Conservation (phyloP, 2,329 filamentous ascomycete species). For the Colletotrichum tofieldiae region DNA sequence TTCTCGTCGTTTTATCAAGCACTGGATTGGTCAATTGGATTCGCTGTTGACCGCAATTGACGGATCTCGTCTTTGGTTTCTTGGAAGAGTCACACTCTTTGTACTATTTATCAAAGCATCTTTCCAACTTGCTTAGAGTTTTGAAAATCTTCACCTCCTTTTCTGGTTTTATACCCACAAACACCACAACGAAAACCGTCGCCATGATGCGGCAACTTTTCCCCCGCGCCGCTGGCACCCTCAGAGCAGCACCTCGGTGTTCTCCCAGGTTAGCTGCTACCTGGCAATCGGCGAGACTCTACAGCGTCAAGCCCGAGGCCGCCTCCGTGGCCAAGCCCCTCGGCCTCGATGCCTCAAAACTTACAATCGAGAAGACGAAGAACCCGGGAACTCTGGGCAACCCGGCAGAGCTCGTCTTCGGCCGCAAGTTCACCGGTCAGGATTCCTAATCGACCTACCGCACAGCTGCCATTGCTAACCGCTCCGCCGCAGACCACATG, state of each 20-base stretch:
- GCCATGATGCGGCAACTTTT: slow-evolving; percentile 64
- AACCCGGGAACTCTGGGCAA: slow-evolving; percentile 82
- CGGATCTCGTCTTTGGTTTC: slow-evolving; percentile 1
- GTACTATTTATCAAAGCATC: not conserved
- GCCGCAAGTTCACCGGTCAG: slow-evolving; percentile 88
- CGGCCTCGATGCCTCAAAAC: slow-evolving; percentile 83
- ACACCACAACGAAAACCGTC: slow-evolving; percentile 22
- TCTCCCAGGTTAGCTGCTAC: slow-evolving; percentile 52
- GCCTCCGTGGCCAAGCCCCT: slow-evolving; percentile 69
- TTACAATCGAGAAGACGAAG: slow-evolving; percentile 81
- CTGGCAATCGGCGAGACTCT: slow-evolving; percentile 58
- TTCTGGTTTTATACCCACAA: not conserved
- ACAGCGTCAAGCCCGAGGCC: slow-evolving; percentile 68
- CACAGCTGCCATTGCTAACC: not conserved
- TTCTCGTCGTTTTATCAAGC: slow-evolving; percentile 28
- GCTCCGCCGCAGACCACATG: slow-evolving; percentile 86
- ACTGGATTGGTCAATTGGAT: slow-evolving; percentile 36
- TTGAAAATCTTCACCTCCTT: slow-evolving; percentile 11
- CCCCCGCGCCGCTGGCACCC: slow-evolving; percentile 54
- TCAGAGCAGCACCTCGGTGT: slow-evolving; percentile 43
- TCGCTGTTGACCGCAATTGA: slow-evolving; percentile 13
- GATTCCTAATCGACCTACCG: too few relatives aligned
- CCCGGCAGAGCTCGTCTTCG: slow-evolving; percentile 89
- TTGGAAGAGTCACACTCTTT: slow-evolving; percentile 12
- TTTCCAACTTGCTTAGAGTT: not conserved